Evolutionary conservation across 2,329 filamentous ascomycete species (phyloP).

Genomic region (Trichophyton rubrum): DNA sequence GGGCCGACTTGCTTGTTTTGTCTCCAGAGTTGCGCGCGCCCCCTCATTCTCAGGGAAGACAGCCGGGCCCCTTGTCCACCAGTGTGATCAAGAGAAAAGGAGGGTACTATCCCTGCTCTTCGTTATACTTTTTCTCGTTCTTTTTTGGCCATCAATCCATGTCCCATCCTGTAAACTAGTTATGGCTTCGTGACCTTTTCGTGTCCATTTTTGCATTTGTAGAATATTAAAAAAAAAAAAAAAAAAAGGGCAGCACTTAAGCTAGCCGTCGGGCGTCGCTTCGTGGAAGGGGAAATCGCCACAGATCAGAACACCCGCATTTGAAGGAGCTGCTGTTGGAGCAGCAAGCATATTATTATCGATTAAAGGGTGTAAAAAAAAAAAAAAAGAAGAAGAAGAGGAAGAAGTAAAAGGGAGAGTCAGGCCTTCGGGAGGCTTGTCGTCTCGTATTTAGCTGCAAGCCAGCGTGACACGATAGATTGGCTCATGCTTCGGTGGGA

Average conservation of each 20-base stretch:
- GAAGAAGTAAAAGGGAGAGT: not conserved
- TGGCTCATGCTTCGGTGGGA: not conserved
- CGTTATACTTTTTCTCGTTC: not conserved
- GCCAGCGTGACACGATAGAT: not conserved
- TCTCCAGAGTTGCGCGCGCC: not conserved
- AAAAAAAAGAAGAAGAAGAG: too few species aligned
- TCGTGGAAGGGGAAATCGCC: not conserved
- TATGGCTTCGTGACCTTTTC: not conserved
- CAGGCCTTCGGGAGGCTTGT: not conserved
- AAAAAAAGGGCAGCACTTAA: not conserved
- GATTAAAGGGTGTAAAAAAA: not conserved
- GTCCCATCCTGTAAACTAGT: not conserved
- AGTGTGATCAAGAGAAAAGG: not conserved
- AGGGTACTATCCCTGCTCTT: not conserved
- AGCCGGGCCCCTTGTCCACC: not conserved
- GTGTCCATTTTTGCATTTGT: not conserved
- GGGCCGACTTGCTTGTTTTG: not conserved
- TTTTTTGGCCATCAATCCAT: not conserved
- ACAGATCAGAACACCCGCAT: not conserved
- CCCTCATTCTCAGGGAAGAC: not conserved
- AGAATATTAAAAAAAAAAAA: too few species aligned
- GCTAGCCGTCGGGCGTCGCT: not conserved
- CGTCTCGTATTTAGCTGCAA: conserved; percentile 3
- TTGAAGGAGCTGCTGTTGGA: too few species aligned
- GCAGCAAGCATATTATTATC: not conserved